These are phyloP conservation scores for Pythium chondricola DNA, from an alignment of 352 stramenopile species.

Conservation along the genomic window DNA sequence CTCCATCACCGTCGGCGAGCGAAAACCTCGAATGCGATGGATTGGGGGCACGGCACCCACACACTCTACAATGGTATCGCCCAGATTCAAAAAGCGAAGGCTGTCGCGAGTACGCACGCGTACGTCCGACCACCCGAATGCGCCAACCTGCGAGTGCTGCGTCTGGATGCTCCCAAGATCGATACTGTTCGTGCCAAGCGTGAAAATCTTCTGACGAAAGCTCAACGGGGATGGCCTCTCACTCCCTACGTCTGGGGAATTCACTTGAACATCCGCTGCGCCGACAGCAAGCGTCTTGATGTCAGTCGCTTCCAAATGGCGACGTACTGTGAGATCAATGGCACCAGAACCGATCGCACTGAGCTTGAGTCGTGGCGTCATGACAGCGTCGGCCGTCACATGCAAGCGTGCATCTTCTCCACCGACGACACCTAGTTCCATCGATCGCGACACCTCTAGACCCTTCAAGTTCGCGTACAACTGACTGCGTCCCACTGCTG, in stretches of 20 bases:
- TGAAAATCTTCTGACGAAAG: not conserved
- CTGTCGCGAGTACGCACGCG: not conserved
- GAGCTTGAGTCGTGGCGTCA: conserved; percentile 1
- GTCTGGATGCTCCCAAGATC: not conserved
- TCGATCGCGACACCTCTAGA: not conserved
- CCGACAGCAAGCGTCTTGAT: conserved; percentile 1
- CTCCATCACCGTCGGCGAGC: conserved; percentile 1
- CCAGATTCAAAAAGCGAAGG: conserved; percentile 1
- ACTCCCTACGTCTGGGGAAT: not conserved
- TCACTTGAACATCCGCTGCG: not conserved
- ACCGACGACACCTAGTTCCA: not conserved
- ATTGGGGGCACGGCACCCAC: not conserved
- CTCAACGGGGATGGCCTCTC: not conserved
- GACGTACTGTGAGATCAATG: not conserved
- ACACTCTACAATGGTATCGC: conserved; percentile 5
- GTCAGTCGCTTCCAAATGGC: not conserved
- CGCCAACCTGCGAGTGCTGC: not conserved
- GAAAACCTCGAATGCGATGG: conserved; percentile 2
- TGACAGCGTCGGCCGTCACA: not conserved
- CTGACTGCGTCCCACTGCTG: not conserved
- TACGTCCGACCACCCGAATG: not conserved
- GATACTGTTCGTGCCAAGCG: not conserved
- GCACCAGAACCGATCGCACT: not conserved
- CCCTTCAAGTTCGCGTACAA: not conserved
- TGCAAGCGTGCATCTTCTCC: not conserved